Conservation (phyloP, 2,329 filamentous ascomycete genomes). For the Gliomastix tumulicola region DNA sequence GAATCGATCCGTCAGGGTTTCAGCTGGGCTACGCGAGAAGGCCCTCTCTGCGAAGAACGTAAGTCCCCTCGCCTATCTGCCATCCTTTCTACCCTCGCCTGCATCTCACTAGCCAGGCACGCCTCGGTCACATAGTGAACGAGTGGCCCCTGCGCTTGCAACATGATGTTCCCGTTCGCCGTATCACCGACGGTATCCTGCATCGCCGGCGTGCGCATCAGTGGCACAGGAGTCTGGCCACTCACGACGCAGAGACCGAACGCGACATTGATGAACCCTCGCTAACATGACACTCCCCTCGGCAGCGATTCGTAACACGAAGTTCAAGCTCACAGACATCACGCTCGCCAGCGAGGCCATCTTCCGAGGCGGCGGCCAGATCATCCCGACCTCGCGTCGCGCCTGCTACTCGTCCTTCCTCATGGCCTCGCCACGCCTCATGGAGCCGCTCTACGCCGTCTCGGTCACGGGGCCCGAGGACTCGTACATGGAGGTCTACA, state of each 20-base stretch:
- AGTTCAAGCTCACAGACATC: slow-evolving; percentile 93
- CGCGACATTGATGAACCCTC: too few species aligned
- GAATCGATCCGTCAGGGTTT: slow-evolving; percentile 95
- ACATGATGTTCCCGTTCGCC: slow-evolving; percentile 1
- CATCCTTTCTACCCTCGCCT: too few species aligned
- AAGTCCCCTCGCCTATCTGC: slow-evolving; percentile 39
- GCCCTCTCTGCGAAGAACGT: slow-evolving; percentile 96
- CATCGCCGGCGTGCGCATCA: not conserved
- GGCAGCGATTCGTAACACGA: slow-evolving; percentile 88
- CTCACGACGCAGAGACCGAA: too few species aligned
- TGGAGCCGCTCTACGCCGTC: slow-evolving; percentile 93
- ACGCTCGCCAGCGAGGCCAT: slow-evolving; percentile 84
- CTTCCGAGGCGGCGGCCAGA: slow-evolving; percentile 90
- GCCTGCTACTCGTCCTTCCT: slow-evolving; percentile 95
- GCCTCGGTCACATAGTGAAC: too few species aligned
- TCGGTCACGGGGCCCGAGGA: slow-evolving; percentile 90
- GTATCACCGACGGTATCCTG: slow-evolving; percentile 1
- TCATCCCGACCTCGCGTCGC: slow-evolving; percentile 88
- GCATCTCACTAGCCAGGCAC: too few species aligned
- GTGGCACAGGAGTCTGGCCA: too few species aligned
- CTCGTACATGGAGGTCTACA: slow-evolving; percentile 83
- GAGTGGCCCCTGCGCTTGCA: too few species aligned
- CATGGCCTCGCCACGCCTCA: slow-evolving; percentile 91
- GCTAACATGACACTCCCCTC: slow-evolving; percentile 1
- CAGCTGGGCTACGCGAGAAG: slow-evolving; percentile 92